Percentiles rank a stretch among this genome's conserved stretches.
These are phyloP conservation scores for Leucocoprinus sp. DNA, from an alignment of 768 basidiomycete genomes.

Conservation along the genomic window DNA sequence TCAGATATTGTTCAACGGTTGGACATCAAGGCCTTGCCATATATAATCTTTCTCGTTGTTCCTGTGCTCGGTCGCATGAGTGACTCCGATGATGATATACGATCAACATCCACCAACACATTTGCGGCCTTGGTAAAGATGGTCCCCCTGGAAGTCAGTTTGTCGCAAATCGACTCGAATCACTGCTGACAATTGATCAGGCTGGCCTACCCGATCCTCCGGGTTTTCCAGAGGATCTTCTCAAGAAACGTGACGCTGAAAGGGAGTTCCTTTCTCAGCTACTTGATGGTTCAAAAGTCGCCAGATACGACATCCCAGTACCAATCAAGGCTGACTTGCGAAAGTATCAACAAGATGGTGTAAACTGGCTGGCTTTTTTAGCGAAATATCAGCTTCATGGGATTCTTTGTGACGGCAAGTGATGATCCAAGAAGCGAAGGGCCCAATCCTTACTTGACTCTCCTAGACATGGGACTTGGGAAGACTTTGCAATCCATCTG, in stretches of 20 bases:
- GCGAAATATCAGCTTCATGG: constrained; percentile 98
- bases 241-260: constrained; percentile 80
- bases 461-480: constrained; percentile 93
- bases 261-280: constrained; percentile 89
- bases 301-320: constrained; percentile 81
- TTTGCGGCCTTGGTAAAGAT: constrained; percentile 97
- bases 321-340: constrained; percentile 89
- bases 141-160: constrained; percentile 87
- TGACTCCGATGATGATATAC: constrained; percentile 84
- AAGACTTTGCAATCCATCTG: constrained; percentile 98
- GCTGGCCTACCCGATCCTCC: constrained; percentile 95
- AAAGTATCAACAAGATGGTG: constrained; percentile 96
- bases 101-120: constrained; percentile 91
- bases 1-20: constrained; percentile 86
- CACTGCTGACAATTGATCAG: constrained; percentile 28
- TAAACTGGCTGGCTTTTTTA: constrained; percentile 98
- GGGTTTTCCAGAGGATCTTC: constrained; percentile 80
- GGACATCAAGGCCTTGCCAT: constrained; percentile 91
- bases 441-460: background rate
- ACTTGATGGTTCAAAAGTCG: constrained; percentile 91
- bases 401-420: constrained; percentile 90
- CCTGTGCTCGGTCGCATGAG: constrained; percentile 97
- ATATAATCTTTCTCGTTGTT: constrained; percentile 94
- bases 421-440: background rate
- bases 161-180: background rate